phyloP scores from a whole-genome alignment of 176 grass and related monocot genomes.

The Oryza longistaminata region DNA sequence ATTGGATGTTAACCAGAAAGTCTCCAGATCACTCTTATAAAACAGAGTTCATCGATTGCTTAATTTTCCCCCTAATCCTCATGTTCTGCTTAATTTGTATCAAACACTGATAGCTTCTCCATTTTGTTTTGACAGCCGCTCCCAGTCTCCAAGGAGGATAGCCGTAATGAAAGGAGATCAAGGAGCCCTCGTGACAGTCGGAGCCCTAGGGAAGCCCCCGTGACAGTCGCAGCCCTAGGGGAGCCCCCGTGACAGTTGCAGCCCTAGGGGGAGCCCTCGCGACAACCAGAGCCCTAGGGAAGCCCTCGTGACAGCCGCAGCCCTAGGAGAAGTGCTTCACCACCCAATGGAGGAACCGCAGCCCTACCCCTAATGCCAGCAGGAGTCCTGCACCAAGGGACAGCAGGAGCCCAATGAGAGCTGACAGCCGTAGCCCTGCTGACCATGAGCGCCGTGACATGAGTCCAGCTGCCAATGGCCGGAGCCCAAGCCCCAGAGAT shows the following conservation, averaged over 20 bases:
- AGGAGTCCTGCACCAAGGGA: constrained; percentile 64
- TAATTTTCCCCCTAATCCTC: background rate
- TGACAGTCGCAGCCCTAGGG: constrained; percentile 52
- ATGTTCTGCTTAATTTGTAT: background rate
- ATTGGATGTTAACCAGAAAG: background rate
- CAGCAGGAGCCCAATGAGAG: constrained; percentile 45
- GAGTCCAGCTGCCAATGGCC: constrained; percentile 67
- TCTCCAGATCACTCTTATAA: background rate
- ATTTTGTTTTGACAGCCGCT: constrained; percentile 42
- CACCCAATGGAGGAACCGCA: constrained; percentile 46
- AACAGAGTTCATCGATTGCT: background rate
- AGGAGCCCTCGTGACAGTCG: constrained; percentile 51
- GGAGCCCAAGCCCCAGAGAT: constrained; percentile 64
- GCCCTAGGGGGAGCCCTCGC: constrained; percentile 47
- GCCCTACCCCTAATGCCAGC: constrained; percentile 50
- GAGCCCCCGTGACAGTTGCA: constrained; percentile 53
- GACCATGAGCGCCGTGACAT: constrained; percentile 6
- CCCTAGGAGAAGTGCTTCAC: constrained; percentile 51
- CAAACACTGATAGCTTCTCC: constrained; percentile 17
- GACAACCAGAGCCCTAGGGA: constrained; percentile 57
- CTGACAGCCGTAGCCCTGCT: constrained; percentile 48
- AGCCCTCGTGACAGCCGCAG: constrained; percentile 58
- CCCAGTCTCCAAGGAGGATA: constrained; percentile 65
- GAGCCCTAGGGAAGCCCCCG: constrained; percentile 40
- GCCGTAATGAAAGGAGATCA: constrained; percentile 51